These are phyloP conservation scores for Trypanosoma melophagium DNA, from an alignment of 208 protist genomes.

Conservation along the genomic window DNA sequence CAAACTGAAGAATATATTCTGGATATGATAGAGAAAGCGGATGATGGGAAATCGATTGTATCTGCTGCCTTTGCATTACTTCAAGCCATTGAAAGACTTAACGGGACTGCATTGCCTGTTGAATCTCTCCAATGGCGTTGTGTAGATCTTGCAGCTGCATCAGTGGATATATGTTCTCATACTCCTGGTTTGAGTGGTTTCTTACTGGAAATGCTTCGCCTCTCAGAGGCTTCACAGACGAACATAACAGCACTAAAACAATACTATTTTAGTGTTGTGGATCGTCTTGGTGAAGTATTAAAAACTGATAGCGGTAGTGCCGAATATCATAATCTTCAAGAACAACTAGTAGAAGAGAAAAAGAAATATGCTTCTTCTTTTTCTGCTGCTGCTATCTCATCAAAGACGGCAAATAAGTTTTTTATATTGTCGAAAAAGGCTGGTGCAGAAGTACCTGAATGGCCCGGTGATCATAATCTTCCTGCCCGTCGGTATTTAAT, in stretches of 20 bases:
- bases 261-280: slow-evolving; percentile 40
- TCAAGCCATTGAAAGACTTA: slow-evolving; percentile 29
- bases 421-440: slow-evolving; percentile 20
- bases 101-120: slow-evolving; percentile 40
- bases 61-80: slow-evolving; percentile 27
- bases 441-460: slow-evolving; percentile 25
- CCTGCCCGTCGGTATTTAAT: slow-evolving; percentile 41
- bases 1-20: slow-evolving; percentile 19
- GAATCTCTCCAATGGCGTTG: slow-evolving; percentile 55
- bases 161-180: slow-evolving; percentile 10
- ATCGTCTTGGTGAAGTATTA: slow-evolving; percentile 24
- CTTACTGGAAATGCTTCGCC: slow-evolving; percentile 45
- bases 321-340: not conserved
- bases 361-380: not conserved
- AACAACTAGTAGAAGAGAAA: not conserved
- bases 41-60: slow-evolving; percentile 16
- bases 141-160: slow-evolving; percentile 25
- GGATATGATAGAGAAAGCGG: slow-evolving; percentile 2
- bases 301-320: not conserved
- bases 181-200: slow-evolving; percentile 31
- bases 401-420: not conserved
- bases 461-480: slow-evolving; percentile 27
- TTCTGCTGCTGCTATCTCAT: not conserved
- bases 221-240: slow-evolving; percentile 37
- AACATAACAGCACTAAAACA: slow-evolving; percentile 41